Conservation (phyloP, 192 early-diverging fungal genomes). For the Backusella tuberculispora region DNA sequence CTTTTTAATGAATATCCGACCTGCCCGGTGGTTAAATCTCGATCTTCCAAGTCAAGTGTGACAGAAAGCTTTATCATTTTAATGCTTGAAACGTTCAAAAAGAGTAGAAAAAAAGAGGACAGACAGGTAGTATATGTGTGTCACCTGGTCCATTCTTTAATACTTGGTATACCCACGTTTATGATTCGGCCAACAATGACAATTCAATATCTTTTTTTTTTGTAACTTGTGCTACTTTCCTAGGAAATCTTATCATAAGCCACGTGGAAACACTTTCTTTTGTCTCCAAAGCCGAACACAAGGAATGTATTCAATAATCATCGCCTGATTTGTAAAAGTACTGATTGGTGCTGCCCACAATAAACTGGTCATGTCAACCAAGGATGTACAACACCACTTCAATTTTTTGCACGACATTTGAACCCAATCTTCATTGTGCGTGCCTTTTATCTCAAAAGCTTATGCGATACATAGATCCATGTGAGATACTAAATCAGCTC, state of each 20-base stretch:
- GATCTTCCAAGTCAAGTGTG: slow-evolving; percentile 16
- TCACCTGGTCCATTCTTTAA: slow-evolving; percentile 18
- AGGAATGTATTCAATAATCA: background rate
- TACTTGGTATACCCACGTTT: slow-evolving; percentile 19
- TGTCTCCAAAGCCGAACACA: background rate
- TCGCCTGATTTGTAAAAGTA: background rate
- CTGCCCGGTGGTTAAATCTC: slow-evolving; percentile 24
- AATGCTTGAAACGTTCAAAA: slow-evolving; percentile 15
- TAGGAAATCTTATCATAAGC: slow-evolving; percentile 4
- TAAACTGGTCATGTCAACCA: slow-evolving; percentile 5
- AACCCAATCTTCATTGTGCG: slow-evolving; percentile 10
- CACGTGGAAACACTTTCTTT: background rate
- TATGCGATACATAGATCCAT: slow-evolving; percentile 12
- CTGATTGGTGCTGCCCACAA: background rate
- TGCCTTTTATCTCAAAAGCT: background rate
- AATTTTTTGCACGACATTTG: slow-evolving; percentile 2
- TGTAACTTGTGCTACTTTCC: background rate
- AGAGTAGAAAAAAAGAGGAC: background rate
- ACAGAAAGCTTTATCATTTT: background rate
- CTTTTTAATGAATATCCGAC: slow-evolving; percentile 16
- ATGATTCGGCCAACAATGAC: slow-evolving; percentile 22
- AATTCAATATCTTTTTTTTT: slow-evolving; percentile 9
- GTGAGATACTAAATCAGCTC: slow-evolving; percentile 10
- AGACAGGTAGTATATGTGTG: background rate
- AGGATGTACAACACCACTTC: slow-evolving; percentile 3